Evolutionary conservation across 2,329 filamentous ascomycete genomes (phyloP).

Genomic region (Botrytis hyacinthi): DNA sequence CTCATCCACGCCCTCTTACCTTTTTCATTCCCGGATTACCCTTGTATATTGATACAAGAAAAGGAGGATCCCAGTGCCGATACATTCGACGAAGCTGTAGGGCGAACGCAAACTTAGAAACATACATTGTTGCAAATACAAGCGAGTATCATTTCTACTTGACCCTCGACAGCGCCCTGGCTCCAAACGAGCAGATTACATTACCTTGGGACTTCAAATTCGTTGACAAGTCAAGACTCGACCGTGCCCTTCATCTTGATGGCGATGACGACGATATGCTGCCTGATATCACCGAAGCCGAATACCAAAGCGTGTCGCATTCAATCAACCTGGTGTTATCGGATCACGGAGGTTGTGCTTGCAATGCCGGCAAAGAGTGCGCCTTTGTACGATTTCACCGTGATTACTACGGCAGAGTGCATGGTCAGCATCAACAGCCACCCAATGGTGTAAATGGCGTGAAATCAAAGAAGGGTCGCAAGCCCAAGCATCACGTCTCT

Average conservation of each 20-base stretch:
- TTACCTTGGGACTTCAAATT: constrained; percentile 67
- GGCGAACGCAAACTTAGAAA: constrained; percentile 85
- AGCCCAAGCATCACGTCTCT: constrained; percentile 56
- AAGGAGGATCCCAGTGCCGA: constrained; percentile 80
- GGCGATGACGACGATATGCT: constrained; percentile 57
- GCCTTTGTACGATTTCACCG: constrained; percentile 63
- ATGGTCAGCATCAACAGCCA: constrained; percentile 46
- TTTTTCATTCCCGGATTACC: constrained; percentile 87
- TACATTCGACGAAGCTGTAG: constrained; percentile 91
- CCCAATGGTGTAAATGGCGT: constrained; percentile 36
- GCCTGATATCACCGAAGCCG: constrained; percentile 48
- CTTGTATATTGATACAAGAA: constrained; percentile 87
- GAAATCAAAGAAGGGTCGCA: constrained; percentile 42
- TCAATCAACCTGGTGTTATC: constrained; percentile 71
- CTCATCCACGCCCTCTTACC: constrained; percentile 68
- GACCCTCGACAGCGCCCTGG: constrained; percentile 75
- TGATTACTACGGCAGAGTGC: constrained; percentile 51
- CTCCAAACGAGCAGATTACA: constrained; percentile 60
- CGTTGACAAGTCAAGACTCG: constrained; percentile 54
- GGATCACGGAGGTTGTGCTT: constrained; percentile 78
- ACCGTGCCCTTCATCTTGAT: constrained; percentile 56
- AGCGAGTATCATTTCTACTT: constrained; percentile 92
- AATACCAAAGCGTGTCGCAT: constrained; percentile 58
- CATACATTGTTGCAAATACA: constrained; percentile 65
- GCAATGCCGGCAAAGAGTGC: constrained; percentile 61